phyloP scores from a whole-genome alignment of 371 early-diverging fungal genomes.

The Conidiobolus incongruus region DNA sequence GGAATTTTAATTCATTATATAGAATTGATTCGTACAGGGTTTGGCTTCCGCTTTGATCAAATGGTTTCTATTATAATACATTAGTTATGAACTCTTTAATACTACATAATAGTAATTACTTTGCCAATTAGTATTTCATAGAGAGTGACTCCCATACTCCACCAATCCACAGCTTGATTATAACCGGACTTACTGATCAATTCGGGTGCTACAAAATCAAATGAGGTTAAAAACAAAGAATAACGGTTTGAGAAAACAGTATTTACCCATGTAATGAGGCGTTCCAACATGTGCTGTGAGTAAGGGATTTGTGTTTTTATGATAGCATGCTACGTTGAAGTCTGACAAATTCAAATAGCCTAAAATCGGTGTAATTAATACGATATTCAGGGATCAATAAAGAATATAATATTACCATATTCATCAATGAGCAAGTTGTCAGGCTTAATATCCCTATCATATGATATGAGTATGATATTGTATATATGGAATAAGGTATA shows the following conservation, averaged over 20 bases:
- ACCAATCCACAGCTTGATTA: constrained; percentile 56
- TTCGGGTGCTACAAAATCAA: constrained; percentile 36
- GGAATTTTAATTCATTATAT: no score
- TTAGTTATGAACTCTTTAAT: no score
- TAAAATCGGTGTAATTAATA: no score
- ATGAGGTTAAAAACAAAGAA: neutral
- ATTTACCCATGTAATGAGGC: constrained; percentile 40
- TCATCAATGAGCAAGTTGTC: constrained; percentile 80
- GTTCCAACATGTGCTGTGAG: constrained; percentile 47
- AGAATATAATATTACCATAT: constrained; percentile 64
- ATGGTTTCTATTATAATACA: no score
- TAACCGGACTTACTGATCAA: constrained; percentile 46
- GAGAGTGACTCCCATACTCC: constrained; percentile 65
- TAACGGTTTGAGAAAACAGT: neutral
- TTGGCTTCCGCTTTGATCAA: no score
- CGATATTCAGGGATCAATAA: no score
- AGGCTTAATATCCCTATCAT: constrained; percentile 70
- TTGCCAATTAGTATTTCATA: constrained; percentile 58
- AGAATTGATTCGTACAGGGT: no score
- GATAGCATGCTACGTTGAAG: constrained; percentile 63
- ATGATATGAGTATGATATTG: no score
- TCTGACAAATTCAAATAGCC: constrained; percentile 80
- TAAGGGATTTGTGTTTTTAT: constrained; percentile 23
- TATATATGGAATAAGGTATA: no score
- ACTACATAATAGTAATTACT: constrained; percentile 18